A percentile compares a stretch with the other conserved stretches of the same genome.
phyloP scores from a whole-genome alignment of 495 filamentous ascomycete genomes.

The Hypoxylon trugodes region DNA sequence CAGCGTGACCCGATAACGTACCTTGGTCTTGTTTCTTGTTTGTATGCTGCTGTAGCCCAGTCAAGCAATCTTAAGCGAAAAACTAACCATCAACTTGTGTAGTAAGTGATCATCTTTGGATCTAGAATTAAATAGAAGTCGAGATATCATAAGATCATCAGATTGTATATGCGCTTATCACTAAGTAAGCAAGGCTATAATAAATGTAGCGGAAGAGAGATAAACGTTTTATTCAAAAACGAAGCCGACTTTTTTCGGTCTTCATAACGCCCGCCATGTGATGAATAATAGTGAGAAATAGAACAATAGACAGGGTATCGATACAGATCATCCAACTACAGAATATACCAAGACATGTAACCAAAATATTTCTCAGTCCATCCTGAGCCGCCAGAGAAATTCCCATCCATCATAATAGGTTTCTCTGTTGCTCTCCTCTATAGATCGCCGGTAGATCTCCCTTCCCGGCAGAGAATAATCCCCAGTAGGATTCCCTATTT shows the following conservation, averaged over 20 bases:
- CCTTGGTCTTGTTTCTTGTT: too few relatives aligned
- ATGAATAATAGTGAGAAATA: too few relatives aligned
- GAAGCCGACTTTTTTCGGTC: slow-evolving; percentile 14
- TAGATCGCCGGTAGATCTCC: slow-evolving; percentile 17
- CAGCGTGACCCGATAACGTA: background rate
- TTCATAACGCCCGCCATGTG: slow-evolving; percentile 22
- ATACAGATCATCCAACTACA: slow-evolving; percentile 36
- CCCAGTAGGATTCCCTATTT: too few relatives aligned
- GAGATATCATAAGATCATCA: background rate
- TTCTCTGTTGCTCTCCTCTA: slow-evolving; percentile 26
- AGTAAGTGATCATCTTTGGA: background rate
- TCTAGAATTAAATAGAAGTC: too few relatives aligned
- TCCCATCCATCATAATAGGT: slow-evolving; percentile 3
- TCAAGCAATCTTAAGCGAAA: too few relatives aligned
- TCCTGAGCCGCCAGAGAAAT: slow-evolving; percentile 3
- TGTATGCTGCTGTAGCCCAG: too few relatives aligned
- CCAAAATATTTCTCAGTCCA: background rate
- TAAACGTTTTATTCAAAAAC: slow-evolving; percentile 25
- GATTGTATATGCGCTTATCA: background rate
- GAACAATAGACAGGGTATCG: slow-evolving; percentile 34
- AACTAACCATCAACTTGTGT: background rate
- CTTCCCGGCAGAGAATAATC: background rate
- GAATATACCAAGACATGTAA: slow-evolving; percentile 25
- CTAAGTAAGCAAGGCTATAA: background rate
- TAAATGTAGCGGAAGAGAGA: slow-evolving; percentile 5